Percentiles rank a stretch among this genome's conserved stretches.
Conservation (phyloP, 2,329 filamentous ascomycete genomes). For the Monosporascus ibericus region DNA sequence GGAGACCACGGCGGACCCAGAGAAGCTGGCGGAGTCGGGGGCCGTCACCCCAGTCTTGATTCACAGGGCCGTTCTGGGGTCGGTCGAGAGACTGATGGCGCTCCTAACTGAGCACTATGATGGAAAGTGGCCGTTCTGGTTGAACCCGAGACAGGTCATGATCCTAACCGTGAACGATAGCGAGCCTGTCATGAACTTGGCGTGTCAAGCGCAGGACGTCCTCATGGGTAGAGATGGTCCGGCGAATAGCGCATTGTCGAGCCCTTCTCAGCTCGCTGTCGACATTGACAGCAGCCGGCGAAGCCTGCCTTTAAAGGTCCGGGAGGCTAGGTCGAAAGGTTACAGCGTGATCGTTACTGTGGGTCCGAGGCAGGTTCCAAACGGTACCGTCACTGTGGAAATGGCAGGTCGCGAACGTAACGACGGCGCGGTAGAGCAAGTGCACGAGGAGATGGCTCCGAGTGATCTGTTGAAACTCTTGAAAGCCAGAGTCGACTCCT, state of each 20-base stretch:
- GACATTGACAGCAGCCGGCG: conserved; percentile 63
- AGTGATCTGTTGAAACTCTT: conserved; percentile 39
- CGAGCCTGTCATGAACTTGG: conserved; percentile 45
- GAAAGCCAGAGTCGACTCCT: conserved; percentile 39
- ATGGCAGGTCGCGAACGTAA: conserved; percentile 26
- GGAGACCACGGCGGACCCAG: conserved; percentile 41
- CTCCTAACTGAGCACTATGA: conserved; percentile 78
- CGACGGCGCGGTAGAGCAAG: conserved; percentile 8
- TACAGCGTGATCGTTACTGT: conserved; percentile 71
- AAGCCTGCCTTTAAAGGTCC: conserved; percentile 62
- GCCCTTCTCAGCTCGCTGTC: conserved; percentile 58
- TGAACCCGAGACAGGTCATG: conserved; percentile 72
- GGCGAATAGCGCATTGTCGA: conserved; percentile 34
- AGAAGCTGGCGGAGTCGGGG: conserved; percentile 45
- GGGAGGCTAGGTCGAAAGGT: conserved; percentile 63
- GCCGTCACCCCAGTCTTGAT: conserved; percentile 70
- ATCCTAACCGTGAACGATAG: conserved; percentile 67
- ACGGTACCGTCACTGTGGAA: conserved; percentile 48
- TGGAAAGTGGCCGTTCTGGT: conserved; percentile 81
- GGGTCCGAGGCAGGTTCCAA: conserved; percentile 59
- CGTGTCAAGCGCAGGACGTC: conserved; percentile 39
- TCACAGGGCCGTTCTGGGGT: conserved; percentile 79
- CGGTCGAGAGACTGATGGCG: conserved; percentile 78
- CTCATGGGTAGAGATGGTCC: conserved; percentile 40
- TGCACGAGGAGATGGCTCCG: conserved; percentile 37